Conservation (phyloP, 2,329 filamentous ascomycete genomes). For the Fusarium haematococcum region DNA sequence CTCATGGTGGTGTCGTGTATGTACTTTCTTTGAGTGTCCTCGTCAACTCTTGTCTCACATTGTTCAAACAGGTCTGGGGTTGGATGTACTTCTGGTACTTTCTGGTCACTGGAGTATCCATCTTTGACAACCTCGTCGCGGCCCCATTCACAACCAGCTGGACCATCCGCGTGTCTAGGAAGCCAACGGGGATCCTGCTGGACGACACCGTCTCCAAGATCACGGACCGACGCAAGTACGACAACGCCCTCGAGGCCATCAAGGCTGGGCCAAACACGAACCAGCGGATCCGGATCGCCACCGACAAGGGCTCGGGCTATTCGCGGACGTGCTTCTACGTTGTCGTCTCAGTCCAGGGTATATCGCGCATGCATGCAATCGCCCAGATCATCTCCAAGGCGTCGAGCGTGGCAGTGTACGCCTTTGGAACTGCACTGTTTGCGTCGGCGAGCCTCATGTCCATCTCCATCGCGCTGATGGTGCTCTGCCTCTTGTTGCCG, state of each 20-base stretch:
- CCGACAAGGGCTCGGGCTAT: background rate
- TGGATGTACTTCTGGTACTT: conserved; percentile 1
- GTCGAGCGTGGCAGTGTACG: background rate
- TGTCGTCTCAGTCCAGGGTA: background rate
- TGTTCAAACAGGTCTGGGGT: background rate
- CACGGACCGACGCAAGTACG: background rate
- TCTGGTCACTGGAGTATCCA: background rate
- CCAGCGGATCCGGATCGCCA: background rate
- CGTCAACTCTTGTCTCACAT: background rate
- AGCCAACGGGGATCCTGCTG: background rate
- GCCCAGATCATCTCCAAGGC: background rate
- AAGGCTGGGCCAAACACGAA: background rate
- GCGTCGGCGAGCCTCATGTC: background rate
- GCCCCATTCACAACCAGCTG: background rate
- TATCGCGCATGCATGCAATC: background rate
- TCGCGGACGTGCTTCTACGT: background rate
- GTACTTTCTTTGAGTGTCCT: background rate
- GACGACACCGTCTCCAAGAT: background rate
- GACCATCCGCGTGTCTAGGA: background rate
- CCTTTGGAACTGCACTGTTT: background rate
- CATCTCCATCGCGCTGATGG: background rate
- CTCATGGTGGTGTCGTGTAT: background rate
- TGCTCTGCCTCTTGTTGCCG: background rate
- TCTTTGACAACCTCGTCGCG: background rate
- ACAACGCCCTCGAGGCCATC: background rate